phyloP scores from a whole-genome alignment of 2,329 filamentous ascomycete species.

The Diaporthe ilicicola region DNA sequence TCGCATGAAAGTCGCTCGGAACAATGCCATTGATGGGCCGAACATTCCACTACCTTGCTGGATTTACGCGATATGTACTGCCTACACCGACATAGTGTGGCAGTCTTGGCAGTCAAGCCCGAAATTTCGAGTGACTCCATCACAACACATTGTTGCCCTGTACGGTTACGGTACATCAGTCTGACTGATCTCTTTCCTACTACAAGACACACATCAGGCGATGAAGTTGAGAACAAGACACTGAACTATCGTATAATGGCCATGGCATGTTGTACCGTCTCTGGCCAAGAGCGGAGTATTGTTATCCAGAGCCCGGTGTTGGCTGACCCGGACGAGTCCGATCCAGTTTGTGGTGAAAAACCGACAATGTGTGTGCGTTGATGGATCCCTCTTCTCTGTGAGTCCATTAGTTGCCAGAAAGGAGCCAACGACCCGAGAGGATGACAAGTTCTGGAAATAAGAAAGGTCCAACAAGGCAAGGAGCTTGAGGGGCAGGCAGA shows the following conservation, averaged over 20 bases:
- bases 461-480: conserved; percentile 9
- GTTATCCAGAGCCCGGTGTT: background rate
- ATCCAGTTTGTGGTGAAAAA: background rate
- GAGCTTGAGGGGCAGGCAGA: background rate
- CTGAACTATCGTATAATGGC: too few relatives aligned
- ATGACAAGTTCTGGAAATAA: background rate
- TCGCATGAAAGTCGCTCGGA: background rate
- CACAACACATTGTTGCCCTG: background rate
- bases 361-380: background rate
- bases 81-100: background rate
- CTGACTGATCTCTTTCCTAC: conserved; percentile 7
- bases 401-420: background rate
- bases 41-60: background rate
- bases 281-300: background rate
- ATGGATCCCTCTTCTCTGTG: background rate
- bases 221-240: background rate
- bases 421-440: background rate
- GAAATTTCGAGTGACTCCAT: background rate
- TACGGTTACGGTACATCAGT: background rate
- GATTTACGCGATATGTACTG: conserved; percentile 6
- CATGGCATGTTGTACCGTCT: background rate
- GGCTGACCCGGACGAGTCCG: background rate
- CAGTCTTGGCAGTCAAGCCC: background rate
- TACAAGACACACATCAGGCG: background rate
- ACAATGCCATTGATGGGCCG: background rate